Conservation (phyloP, 257 asterid genomes). For the Solanum boliviense region DNA sequence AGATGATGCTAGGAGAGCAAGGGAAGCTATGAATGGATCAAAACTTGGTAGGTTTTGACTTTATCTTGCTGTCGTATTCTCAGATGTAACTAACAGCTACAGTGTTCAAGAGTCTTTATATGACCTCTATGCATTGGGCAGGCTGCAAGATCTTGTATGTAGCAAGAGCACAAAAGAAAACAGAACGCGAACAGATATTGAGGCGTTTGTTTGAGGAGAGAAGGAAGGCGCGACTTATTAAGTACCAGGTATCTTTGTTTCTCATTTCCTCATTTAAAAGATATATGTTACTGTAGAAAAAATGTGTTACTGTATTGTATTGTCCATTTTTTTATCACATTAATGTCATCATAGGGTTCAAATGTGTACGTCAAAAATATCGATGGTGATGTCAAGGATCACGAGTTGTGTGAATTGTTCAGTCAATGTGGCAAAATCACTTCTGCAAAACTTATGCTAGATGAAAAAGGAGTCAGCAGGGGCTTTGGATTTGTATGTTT, state of each 20-base stretch:
- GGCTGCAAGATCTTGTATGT: conserved; percentile 74
- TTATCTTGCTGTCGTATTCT: neutral
- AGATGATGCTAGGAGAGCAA: conserved; percentile 43
- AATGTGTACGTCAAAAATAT: conserved; percentile 84
- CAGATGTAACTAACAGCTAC: neutral
- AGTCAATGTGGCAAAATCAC: conserved; percentile 67
- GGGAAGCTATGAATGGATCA: conserved; percentile 37
- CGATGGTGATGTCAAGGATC: conserved; percentile 55
- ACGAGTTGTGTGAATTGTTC: conserved; percentile 50
- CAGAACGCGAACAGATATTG: conserved; percentile 59
- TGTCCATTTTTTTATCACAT: neutral
- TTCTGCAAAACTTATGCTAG: conserved; percentile 72
- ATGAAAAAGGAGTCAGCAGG: conserved; percentile 65
- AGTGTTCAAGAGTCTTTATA: neutral
- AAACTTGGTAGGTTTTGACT: conserved; percentile 44
- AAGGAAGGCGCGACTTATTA: conserved; percentile 47
- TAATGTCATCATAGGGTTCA: conserved; percentile 36
- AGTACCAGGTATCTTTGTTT: conserved; percentile 44
- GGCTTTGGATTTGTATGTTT: conserved; percentile 94
- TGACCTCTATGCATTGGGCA: conserved; percentile 9
- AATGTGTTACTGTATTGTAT: neutral
- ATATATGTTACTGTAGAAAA: neutral
- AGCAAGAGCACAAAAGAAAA: conserved; percentile 75
- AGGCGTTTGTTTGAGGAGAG: conserved; percentile 68
- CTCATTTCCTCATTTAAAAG: neutral